Evolutionary conservation across 495 filamentous ascomycete species (phyloP), one percentile per base, ranked within the genome.

Genomic region (Neurospora sp.): DNA sequence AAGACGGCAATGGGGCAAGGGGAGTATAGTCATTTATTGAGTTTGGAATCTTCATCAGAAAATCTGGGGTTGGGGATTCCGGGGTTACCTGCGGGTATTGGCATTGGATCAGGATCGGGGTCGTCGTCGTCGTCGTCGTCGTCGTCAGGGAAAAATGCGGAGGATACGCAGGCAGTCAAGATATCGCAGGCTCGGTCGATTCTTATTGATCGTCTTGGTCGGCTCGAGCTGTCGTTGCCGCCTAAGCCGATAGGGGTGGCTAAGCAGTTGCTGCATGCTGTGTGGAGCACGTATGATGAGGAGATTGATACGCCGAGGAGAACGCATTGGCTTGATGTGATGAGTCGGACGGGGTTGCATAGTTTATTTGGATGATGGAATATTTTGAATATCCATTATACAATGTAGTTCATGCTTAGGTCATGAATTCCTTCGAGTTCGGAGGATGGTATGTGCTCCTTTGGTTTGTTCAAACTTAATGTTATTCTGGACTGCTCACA

Each of bases 241-340:
- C 80, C 80, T 5, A 80, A 81, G 38, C 80, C 80, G 5, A 81
- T 81, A 10, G 74, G 62, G 4, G 78, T 81, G 21, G 80, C 80
- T 2, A 80, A 81, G 69, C 75, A 81, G 69, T 75, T 81, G 5
- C 38, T 80, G 11, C 76, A 76, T 10, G 79, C 76, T 0, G 79
- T 81, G 4, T 81, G 80, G 80, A 73, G 54, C 2, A 79, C 74
- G n/a, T 81, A 81, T 38, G 80, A 81, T 39, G 74, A 74, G 8
- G 80, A 81, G 43, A 79, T 79, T 24, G 79, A 72, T 2, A 74
- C 76, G 0, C 24, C 79, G 2, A 73, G 79, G 37, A 70, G 76
- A 59, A 81, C 80, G 4, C 80, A 81, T 42, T 81, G 80, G 80
- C 71, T 81, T 1, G 80, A 81, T 48, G 80, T 81, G 15, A 81